Evolutionary conservation across 345 rosid genomes (phyloP).

Genomic region (Ceriops tagal): DNA sequence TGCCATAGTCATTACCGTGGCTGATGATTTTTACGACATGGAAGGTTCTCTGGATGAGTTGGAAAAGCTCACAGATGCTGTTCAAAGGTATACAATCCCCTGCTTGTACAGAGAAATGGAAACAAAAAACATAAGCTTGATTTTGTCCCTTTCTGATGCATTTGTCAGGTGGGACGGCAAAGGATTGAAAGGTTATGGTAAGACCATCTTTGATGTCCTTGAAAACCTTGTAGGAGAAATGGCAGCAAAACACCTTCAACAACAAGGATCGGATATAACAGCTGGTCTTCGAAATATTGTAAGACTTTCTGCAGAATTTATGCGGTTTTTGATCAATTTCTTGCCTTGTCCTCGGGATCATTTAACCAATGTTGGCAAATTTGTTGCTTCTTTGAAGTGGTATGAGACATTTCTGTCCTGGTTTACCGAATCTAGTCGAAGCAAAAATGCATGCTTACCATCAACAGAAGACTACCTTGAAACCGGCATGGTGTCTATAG

Average conservation of each 20-base stretch:
- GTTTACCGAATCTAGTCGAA: conserved; percentile 59
- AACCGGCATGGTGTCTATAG: conserved; percentile 45
- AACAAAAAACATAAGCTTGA: not conserved
- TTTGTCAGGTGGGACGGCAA: conserved; percentile 50
- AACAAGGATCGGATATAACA: conserved; percentile 37
- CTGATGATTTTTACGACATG: conserved; percentile 63
- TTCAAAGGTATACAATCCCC: conserved; percentile 35
- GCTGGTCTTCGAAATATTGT: conserved; percentile 38
- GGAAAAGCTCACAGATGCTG: conserved; percentile 40
- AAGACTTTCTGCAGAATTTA: conserved; percentile 4
- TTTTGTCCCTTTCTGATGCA: not conserved
- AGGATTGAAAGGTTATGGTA: conserved; percentile 43
- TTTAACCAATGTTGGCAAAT: too few species aligned
- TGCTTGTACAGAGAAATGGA: not conserved
- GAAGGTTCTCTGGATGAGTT: conserved; percentile 51
- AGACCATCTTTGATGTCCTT: conserved; percentile 50
- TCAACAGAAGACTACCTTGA: conserved; percentile 43
- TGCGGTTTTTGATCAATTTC: too few species aligned
- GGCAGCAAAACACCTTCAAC: conserved; percentile 20
- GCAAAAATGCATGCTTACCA: conserved; percentile 34
- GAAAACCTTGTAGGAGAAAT: conserved; percentile 39
- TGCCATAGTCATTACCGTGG: conserved; percentile 47
- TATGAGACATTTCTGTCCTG: conserved; percentile 56
- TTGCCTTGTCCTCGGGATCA: too few species aligned
- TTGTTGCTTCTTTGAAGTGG: conserved; percentile 40